Evolutionary conservation across 495 filamentous ascomycete species (phyloP).

Genomic region (Aspergillus nidulans): DNA sequence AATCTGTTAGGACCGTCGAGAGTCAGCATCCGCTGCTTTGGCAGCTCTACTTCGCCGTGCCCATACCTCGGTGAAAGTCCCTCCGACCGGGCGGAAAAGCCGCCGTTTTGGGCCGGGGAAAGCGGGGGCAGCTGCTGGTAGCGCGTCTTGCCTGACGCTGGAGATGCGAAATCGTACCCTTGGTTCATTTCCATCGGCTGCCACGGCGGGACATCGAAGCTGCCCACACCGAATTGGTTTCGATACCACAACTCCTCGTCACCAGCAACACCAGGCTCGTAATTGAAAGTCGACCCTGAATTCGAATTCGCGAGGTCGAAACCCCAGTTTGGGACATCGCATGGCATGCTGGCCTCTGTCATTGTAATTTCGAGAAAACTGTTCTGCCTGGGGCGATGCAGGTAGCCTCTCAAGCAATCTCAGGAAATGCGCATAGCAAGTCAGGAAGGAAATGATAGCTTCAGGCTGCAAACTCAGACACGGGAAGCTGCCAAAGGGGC

Average conservation of each 20-base stretch:
- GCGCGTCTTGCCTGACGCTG: neutral
- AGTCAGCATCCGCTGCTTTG: neutral
- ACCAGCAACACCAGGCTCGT: neutral
- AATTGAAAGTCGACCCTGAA: slow-evolving; percentile 1
- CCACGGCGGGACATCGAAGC: neutral
- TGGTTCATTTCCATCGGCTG: neutral
- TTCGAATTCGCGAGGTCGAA: slow-evolving; percentile 7
- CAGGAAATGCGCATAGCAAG: neutral
- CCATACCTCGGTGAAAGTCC: slow-evolving; percentile 13
- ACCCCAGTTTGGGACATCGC: slow-evolving; percentile 1
- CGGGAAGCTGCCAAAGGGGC: neutral
- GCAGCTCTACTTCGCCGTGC: neutral
- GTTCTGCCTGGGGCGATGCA: neutral
- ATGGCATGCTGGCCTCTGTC: slow-evolving; percentile 5
- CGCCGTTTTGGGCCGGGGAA: neutral
- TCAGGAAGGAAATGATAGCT: no score
- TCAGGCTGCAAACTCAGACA: neutral
- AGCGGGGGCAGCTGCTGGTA: neutral
- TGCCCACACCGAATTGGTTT: slow-evolving; percentile 3
- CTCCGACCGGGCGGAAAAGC: neutral
- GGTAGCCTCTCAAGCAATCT: neutral
- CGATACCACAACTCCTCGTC: slow-evolving; percentile 12
- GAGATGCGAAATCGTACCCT: neutral
- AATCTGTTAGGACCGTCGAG: neutral
- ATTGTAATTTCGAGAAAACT: neutral